A percentile compares a stretch with the other conserved stretches of the same genome.
Evolutionary conservation across 495 filamentous ascomycete species (phyloP).

Genomic region (Neurospora terricola): DNA sequence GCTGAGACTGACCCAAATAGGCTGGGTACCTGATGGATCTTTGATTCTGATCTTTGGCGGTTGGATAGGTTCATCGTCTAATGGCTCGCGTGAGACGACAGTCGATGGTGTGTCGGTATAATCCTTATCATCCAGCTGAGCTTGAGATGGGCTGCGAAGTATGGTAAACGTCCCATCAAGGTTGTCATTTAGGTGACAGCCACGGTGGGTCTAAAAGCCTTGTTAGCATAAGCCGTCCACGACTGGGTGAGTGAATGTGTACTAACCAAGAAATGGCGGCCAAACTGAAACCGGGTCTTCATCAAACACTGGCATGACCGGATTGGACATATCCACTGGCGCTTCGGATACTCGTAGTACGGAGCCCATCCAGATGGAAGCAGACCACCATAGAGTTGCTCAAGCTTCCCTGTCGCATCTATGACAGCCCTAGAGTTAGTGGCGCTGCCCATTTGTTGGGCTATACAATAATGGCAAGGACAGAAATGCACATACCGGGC

Average conservation of each 20-base stretch:
- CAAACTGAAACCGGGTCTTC: neutral
- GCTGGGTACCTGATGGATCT: neutral
- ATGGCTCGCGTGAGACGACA: neutral
- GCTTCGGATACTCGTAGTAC: neutral
- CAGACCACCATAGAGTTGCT: conserved; percentile 4
- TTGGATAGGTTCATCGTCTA: neutral
- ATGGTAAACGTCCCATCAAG: neutral
- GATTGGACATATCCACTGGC: neutral
- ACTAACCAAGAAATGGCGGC: neutral
- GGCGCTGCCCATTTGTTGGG: neutral
- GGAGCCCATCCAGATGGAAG: conserved; percentile 12
- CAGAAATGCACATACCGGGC: conserved; percentile 10
- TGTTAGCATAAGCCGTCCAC: neutral
- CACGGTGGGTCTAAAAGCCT: neutral
- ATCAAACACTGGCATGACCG: conserved; percentile 1
- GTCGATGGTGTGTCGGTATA: neutral
- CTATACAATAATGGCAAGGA: neutral
- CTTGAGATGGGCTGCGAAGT: neutral
- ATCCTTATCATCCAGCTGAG: neutral
- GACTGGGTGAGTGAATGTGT: neutral
- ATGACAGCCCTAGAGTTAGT: neutral
- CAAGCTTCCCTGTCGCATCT: conserved; percentile 6
- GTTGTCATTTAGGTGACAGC: neutral
- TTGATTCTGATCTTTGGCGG: neutral
- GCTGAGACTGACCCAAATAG: neutral